A percentile compares a stretch with the other conserved stretches of the same genome.
Evolutionary conservation across 176 grass and related monocot species (phyloP).

Genomic region (Themeda triandra): DNA sequence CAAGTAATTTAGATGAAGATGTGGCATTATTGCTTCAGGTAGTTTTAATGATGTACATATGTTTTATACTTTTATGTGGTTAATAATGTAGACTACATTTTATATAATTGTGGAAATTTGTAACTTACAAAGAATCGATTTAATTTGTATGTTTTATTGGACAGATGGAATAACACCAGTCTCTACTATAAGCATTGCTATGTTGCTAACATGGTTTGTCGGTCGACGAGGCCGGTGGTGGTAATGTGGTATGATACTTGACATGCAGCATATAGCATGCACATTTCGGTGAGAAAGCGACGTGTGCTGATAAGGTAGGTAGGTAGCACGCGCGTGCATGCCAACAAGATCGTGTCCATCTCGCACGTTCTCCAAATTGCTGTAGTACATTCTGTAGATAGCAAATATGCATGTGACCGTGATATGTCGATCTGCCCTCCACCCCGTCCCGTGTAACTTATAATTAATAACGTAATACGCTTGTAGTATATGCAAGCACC

Average conservation of each 20-base stretch:
- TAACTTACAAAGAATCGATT: too few species aligned
- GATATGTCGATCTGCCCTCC: neutral
- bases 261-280: neutral
- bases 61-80: too few species aligned
- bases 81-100: too few species aligned
- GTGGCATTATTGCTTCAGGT: too few species aligned
- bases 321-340: neutral
- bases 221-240: neutral
- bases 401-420: neutral
- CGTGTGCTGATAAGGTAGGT: neutral
- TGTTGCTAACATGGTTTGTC: neutral
- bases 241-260: neutral
- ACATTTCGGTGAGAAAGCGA: too few species aligned
- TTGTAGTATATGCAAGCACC: neutral
- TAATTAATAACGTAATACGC: too few species aligned
- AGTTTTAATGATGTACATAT: too few species aligned
- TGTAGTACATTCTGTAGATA: neutral
- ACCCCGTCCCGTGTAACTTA: neutral
- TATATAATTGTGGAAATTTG: too few species aligned
- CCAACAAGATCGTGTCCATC: neutral
- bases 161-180: too few species aligned
- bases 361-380: neutral
- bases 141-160: too few species aligned
- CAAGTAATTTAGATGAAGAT: too few species aligned
- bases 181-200: neutral